Evolutionary conservation across 202 grass and related monocot species (phyloP).

Genomic region (Brachypodium distachyon): DNA sequence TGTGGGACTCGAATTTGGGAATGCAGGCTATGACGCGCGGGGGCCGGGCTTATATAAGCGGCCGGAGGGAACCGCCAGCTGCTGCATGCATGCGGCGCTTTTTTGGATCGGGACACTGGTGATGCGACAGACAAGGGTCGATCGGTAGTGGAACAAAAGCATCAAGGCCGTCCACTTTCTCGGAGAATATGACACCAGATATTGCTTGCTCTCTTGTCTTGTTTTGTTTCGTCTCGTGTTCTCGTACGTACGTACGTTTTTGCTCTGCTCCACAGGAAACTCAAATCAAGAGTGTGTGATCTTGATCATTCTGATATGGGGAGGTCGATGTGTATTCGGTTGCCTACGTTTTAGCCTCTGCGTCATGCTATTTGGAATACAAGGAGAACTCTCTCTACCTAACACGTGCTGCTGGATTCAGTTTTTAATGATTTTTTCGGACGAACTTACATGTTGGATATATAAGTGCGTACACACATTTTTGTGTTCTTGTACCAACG

Average conservation of each 20-base stretch:
- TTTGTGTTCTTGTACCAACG: neutral
- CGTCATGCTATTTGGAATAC: neutral
- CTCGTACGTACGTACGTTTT: neutral
- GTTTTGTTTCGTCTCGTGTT: neutral
- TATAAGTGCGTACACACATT: neutral
- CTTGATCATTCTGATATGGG: neutral
- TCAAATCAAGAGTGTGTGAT: too few species aligned
- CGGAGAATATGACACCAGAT: neutral
- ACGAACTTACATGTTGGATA: too few species aligned
- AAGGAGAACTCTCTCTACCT: neutral
- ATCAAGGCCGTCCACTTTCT: neutral
- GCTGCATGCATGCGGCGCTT: neutral
- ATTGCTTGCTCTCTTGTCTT: neutral
- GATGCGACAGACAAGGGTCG: slow-evolving; percentile 12
- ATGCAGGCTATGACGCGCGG: neutral
- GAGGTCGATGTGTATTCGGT: neutral
- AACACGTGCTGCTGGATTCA: neutral
- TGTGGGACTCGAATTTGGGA: neutral
- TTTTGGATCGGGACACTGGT: neutral
- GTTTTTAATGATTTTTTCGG: neutral
- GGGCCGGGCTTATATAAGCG: slow-evolving; percentile 47
- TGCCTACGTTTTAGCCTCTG: neutral
- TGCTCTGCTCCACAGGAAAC: neutral
- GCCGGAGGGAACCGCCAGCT: neutral
- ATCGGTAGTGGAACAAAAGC: slow-evolving; percentile 35